Evolutionary conservation across 2,329 filamentous ascomycete species (phyloP).

Genomic region (Kalaharituber pfeilii): DNA sequence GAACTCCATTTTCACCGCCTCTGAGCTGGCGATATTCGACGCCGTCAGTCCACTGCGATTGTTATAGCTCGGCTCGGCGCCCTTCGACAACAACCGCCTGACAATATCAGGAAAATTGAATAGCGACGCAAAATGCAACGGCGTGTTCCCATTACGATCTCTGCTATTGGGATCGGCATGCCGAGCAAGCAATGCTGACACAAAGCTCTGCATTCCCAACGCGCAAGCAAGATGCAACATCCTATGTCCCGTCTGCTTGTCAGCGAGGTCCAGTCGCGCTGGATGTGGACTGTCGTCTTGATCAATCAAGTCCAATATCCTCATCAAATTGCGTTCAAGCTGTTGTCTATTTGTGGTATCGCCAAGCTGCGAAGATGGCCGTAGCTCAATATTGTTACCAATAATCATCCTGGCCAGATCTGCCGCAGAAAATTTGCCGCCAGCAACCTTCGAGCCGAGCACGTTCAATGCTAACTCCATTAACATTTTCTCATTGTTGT

Average conservation of each 20-base stretch:
- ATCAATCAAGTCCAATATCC: constrained; percentile 61
- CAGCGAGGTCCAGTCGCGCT: constrained; percentile 48
- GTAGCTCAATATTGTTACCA: constrained; percentile 32
- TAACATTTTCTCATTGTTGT: constrained; percentile 51
- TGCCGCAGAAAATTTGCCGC: constrained; percentile 42
- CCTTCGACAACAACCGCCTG: constrained; percentile 52
- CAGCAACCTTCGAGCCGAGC: constrained; percentile 46
- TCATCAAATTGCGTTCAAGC: constrained; percentile 51
- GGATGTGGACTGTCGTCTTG: constrained; percentile 54
- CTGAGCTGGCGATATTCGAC: constrained; percentile 51
- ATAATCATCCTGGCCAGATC: constrained; percentile 46
- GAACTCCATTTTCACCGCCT: constrained; percentile 39
- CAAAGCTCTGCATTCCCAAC: constrained; percentile 56
- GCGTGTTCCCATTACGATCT: constrained; percentile 65
- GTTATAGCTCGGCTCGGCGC: constrained; percentile 52
- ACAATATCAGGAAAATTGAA: constrained; percentile 61
- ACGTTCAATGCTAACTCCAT: constrained; percentile 50
- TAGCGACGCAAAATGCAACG: constrained; percentile 65
- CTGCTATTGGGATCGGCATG: constrained; percentile 59
- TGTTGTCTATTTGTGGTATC: constrained; percentile 24
- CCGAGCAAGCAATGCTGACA: constrained; percentile 56
- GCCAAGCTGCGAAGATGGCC: constrained; percentile 23
- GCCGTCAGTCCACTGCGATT: constrained; percentile 54
- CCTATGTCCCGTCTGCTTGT: constrained; percentile 49
- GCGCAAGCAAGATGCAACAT: constrained; percentile 67